phyloP scores from a whole-genome alignment of 768 basidiomycete genomes.

The Chalciporus pseudorubinellus region DNA sequence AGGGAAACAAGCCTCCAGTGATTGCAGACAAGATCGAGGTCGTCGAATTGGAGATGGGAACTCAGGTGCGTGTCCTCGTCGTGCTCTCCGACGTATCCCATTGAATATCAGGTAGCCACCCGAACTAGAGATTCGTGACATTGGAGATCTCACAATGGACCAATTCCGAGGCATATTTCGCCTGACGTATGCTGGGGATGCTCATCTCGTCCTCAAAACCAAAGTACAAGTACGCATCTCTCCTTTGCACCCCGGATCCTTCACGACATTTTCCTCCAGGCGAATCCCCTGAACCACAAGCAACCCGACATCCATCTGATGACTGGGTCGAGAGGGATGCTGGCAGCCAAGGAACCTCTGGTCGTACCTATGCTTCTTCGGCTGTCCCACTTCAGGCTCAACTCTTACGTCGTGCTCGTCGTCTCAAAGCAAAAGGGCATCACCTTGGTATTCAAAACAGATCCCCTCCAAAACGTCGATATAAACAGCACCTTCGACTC shows the following conservation, averaged over 20 bases:
- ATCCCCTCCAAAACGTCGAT: constrained; percentile 96
- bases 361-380: constrained; percentile 98
- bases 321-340: constrained; percentile 79
- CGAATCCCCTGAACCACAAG: constrained; percentile 92
- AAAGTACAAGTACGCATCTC: constrained; percentile 76
- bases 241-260: not conserved
- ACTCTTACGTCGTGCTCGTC: constrained; percentile 95
- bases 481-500: constrained; percentile 98
- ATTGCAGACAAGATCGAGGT: constrained; percentile 98
- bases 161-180: constrained; percentile 97
- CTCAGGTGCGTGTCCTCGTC: constrained; percentile 59
- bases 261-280: constrained; percentile 38
- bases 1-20: constrained; percentile 95
- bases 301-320: constrained; percentile 88
- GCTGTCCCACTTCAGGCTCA: constrained; percentile 90
- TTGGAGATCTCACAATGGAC: constrained; percentile 93
- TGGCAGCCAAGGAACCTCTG: constrained; percentile 91
- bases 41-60: constrained; percentile 98
- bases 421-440: constrained; percentile 98
- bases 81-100: not conserved
- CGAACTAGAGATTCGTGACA: constrained; percentile 94
- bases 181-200: constrained; percentile 92
- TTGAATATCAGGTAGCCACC: constrained; percentile 66
- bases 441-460: constrained; percentile 98
- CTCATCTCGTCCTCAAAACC: constrained; percentile 80